Evolutionary conservation across 108 stramenopile species (phyloP).

Genomic region (Ochromonas danica): DNA sequence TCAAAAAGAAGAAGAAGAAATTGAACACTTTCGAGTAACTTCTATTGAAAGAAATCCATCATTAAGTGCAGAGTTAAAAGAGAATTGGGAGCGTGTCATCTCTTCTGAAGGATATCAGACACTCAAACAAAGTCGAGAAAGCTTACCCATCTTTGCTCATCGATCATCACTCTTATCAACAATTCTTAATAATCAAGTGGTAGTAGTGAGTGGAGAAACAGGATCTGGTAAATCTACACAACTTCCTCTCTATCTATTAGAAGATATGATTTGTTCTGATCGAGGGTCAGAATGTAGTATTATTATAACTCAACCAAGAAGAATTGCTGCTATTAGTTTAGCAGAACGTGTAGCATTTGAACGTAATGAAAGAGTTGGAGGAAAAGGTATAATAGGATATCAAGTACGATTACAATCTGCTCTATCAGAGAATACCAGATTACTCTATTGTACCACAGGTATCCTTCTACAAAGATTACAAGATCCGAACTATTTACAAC

Average conservation of each 20-base stretch:
- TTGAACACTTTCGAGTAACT: too few relatives aligned
- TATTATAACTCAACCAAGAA: conserved; percentile 83
- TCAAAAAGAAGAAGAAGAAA: too few relatives aligned
- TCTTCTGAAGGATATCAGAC: background rate
- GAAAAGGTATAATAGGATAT: conserved; percentile 81
- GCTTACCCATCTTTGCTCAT: background rate
- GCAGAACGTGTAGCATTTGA: conserved; percentile 82
- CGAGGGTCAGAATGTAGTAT: conserved; percentile 66
- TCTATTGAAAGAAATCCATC: too few relatives aligned
- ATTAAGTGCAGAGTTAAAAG: too few relatives aligned
- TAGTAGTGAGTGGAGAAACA: conserved; percentile 69
- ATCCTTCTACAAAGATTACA: conserved; percentile 91
- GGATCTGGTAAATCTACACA: conserved; percentile 84
- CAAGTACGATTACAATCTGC: conserved; percentile 80
- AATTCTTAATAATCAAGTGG: conserved; percentile 51
- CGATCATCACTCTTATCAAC: conserved; percentile 39
- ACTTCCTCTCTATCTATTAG: conserved; percentile 86
- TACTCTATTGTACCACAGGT: conserved; percentile 94
- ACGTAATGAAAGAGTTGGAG: conserved; percentile 42
- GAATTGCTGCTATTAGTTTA: conserved; percentile 79
- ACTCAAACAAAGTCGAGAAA: background rate
- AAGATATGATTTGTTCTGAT: conserved; percentile 65
- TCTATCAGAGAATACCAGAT: conserved; percentile 64
- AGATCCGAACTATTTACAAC: conserved; percentile 66
- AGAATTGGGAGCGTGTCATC: too few relatives aligned